Base-by-base conservation (phyloP, 1,284 basidiomycete species). In the Rhodotorula sp. region DNA sequence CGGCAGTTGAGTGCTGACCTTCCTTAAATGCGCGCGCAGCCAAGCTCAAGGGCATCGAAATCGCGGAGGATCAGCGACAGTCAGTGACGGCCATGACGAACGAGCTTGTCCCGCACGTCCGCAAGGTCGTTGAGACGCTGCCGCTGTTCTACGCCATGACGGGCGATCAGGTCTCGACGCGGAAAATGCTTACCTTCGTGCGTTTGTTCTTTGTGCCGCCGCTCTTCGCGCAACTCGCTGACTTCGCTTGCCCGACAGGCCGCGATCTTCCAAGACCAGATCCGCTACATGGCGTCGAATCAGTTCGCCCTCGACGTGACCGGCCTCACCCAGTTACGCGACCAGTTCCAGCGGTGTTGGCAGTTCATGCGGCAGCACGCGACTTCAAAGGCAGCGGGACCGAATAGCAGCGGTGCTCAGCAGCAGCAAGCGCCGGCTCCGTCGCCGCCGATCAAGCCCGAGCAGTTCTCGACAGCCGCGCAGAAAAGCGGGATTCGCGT, bases 101-200 rank as follows among this genome's bases (percentile, higher is more conserved):
- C 27, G 67, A 68, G 22, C 67, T 77, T 10, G 46, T 70, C 17
- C 74, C 75, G 34, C 55, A 67, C 52, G 75, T 76, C 30, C 65
- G 72, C 32, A 66, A 70, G 24, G 70, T 77, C n/a, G 34, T 70
- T 30, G 76, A 75, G 32, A 64, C 74, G 20, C 56, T 77, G 32
- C 75, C 76, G 19, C 57, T 77, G 10, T 77, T 75, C 66, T 63
- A 72, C 47, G 75, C 75, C 30, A 75, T 75, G 64, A 73, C 69
- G 22, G 49, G 54, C 36, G 69, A 74, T 20, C 47, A 49, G 4
- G 59, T 59, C 2, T 68, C 66, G 19, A 64, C 72, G 20, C 55
- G 66, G 34, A 72, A 70, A 49, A 62, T 75, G 34, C 59, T 77
- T 13, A 71, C 69, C 4, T 72, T 76, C 58, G 76, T 77, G 47